Evolutionary conservation across 164 flowering plant genomes (phyloP), one percentile per base, ranked within the genome.

Genomic region (Vitis vinifera): DNA sequence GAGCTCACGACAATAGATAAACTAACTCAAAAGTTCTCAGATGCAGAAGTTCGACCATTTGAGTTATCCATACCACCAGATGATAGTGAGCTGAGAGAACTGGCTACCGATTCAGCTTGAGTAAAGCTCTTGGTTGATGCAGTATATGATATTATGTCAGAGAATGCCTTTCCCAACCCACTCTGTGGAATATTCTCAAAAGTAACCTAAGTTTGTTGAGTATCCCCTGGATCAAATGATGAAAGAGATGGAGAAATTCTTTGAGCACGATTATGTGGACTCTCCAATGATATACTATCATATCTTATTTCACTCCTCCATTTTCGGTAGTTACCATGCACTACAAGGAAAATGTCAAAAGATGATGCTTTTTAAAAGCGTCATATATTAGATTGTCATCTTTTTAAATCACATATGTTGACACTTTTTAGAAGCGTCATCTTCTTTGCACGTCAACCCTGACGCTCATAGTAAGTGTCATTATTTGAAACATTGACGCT

Each of bases 1-100:
- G 93, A 89, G 73, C 97, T 94, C 17, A 89, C 82, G 29, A 85
- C 93, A 85, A 96, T 95, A 19, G 99, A 95, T 73, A 89, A 79
- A 82, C 98, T 95, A 73, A 91, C 87, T 59, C 97, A 85, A 67
- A 85, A 60, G 65, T 79, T 70, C 16, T 94, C 99, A 73, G 80
- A 69, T 30, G 88, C 80, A 67, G 95, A 91, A 63, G 68, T 79
- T 74, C 88, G 85, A 44, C 77, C 79, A 70, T 77, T 86, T 51
- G 81, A 69, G 78, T 79, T 82, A 51, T 92, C 96, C 52, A 76
- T 66, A 61, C 60, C 68, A 4, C 63, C 79, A 59, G 83, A 69
- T 61, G 88, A 73, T 17, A 81, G 64, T 62, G 86, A 69, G 60
- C 67, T 73, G 51, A 73, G 62, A 68, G 85, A 73, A 84, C 29